Evolutionary conservation across 768 basidiomycete genomes (phyloP), one percentile per base, ranked within the genome.

Genomic region (Sporobolomyces phaffii): DNA sequence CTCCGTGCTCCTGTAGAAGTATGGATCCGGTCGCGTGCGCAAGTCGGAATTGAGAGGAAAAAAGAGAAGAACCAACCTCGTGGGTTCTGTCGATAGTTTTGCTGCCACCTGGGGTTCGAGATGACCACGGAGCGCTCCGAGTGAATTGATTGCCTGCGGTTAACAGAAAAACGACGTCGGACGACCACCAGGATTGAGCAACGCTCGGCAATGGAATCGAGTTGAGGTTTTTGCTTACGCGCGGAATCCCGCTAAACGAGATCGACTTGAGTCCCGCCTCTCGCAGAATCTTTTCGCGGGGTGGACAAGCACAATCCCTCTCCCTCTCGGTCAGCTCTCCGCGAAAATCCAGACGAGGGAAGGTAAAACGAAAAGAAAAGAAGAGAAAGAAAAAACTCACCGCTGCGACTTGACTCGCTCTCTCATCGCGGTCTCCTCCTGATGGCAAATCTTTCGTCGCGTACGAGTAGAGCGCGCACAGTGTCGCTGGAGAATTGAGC

Each of bases 261-360:
- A 80, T 79, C 58, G 77, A 78, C 58, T 80, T 80, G 38, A 80
- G 51, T 1, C 76, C 79, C 1, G 73, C 75, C 63, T 80, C 79
- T 14, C 78, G 65, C 72, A 79, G 76, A 24, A 79, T 40, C 69
- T 70, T 38, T 38, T 38, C 17, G 41, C 7, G 5, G 52, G n/a
- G 22, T 7, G 15, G 7, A 26, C 34, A 38, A n/a, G 48, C n/a
- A 38, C 18, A 33, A 10, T 26, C 24, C 28, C 15, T 36, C 17
- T 33, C 15, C 31, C 29, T 33, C 22, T n/a, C 52, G 48, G 28
- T 29, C 48, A 45, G 7, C 44, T 24, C 22, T 13, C 13, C 52
- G 7, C 50, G 36, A 33, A 38, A 9, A 38, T 9, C 38, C 9
- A 38, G 38, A 9, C 38, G 38, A 38, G 38, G 38, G 17, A 38